Evolutionary conservation across 2,329 filamentous ascomycete genomes (phyloP).

Genomic region (Emergomyces orientalis): DNA sequence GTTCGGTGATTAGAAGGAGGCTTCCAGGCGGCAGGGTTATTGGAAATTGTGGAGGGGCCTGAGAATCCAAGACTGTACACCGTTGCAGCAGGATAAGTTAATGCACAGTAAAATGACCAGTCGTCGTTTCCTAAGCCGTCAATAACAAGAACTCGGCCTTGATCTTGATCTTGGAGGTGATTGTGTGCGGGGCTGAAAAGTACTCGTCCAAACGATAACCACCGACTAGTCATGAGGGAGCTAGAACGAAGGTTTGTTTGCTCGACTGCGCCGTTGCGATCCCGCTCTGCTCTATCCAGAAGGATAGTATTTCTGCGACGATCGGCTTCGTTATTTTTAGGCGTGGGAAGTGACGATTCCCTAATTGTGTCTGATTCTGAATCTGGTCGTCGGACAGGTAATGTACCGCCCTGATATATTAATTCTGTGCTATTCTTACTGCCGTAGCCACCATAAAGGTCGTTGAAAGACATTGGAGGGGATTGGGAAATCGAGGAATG

Average conservation of each 20-base stretch:
- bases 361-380: conserved; percentile 20
- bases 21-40: conserved; percentile 35
- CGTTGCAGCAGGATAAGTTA: conserved; percentile 39
- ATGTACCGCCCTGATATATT: conserved; percentile 17
- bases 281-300: conserved; percentile 35
- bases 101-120: conserved; percentile 44
- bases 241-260: conserved; percentile 41
- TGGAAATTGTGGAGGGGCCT: conserved; percentile 24
- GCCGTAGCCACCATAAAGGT: conserved; percentile 42
- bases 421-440: conserved; percentile 20
- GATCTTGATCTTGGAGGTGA: conserved; percentile 32
- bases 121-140: conserved; percentile 45
- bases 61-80: conserved; percentile 37
- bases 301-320: conserved; percentile 27
- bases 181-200: conserved; percentile 43
- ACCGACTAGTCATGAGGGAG: conserved; percentile 44
- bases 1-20: conserved; percentile 37
- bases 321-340: conserved; percentile 21
- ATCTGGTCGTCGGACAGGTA: conserved; percentile 17
- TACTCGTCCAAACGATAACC: conserved; percentile 43
- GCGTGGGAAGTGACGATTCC: background rate
- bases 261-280: conserved; percentile 32
- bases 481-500: conserved; percentile 42
- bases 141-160: conserved; percentile 40
- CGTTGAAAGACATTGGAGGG: conserved; percentile 46